Percentiles rank a stretch among this genome's conserved stretches.
Conservation (phyloP, 2,329 filamentous ascomycete species). For the Penicillium sp. region DNA sequence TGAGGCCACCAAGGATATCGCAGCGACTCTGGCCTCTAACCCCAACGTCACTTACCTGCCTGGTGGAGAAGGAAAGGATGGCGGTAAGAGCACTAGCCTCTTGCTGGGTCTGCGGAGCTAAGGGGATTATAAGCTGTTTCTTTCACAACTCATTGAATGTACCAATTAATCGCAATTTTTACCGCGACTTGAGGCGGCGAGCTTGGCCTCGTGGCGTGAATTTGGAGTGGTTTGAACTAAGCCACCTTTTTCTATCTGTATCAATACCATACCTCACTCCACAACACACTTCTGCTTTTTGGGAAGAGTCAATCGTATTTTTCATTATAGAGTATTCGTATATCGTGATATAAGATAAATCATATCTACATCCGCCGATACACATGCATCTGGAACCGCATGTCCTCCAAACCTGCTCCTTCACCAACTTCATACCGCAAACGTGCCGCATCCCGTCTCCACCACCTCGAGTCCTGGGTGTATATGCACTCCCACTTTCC, state of each 20-base stretch:
- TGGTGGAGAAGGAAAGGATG: slow-evolving; percentile 60
- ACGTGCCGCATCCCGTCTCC: slow-evolving; percentile 62
- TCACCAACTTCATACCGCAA: slow-evolving; percentile 83
- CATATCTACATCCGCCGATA: slow-evolving; percentile 53
- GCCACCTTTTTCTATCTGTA: slow-evolving; percentile 23
- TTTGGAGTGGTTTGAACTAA: slow-evolving; percentile 27
- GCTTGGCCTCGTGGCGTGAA: slow-evolving; percentile 30
- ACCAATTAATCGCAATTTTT: slow-evolving; percentile 28
- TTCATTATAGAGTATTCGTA: slow-evolving; percentile 3
- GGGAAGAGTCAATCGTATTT: slow-evolving; percentile 6
- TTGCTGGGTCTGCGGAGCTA: slow-evolving; percentile 64
- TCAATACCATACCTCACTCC: slow-evolving; percentile 31
- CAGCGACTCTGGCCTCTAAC: slow-evolving; percentile 81
- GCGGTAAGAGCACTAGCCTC: slow-evolving; percentile 64
- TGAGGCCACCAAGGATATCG: slow-evolving; percentile 94
- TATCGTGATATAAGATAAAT: slow-evolving; percentile 2
- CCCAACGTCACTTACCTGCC: slow-evolving; percentile 96
- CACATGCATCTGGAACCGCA: slow-evolving; percentile 90
- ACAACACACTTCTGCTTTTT: slow-evolving; percentile 9
- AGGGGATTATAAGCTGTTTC: slow-evolving; percentile 17
- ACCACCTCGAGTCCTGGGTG: slow-evolving; percentile 80
- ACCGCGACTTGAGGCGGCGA: slow-evolving; percentile 29
- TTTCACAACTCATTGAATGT: slow-evolving; percentile 20
- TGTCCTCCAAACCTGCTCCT: slow-evolving; percentile 84
- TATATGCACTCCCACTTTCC: slow-evolving; percentile 71